These are phyloP conservation scores for Cytospora chrysosperma DNA, from an alignment of 2,329 filamentous ascomycete species.

Conservation along the genomic window DNA sequence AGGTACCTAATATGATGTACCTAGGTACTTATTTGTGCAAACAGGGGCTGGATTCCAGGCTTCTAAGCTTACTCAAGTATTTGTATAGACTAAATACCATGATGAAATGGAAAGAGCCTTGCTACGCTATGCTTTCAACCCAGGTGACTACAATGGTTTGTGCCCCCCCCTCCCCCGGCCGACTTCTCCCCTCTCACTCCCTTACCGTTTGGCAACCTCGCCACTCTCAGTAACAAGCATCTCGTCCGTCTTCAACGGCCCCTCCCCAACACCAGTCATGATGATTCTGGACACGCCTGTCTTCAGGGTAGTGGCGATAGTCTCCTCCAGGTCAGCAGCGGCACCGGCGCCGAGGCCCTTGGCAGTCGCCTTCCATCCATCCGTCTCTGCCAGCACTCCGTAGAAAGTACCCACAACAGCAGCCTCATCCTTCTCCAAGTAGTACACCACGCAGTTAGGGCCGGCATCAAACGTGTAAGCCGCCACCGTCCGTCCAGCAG, in stretches of 20 bases:
- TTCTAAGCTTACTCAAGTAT: no score
- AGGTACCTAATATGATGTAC: no score
- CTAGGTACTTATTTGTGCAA: no score
- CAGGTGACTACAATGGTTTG: neutral
- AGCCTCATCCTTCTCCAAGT: constrained; percentile 74
- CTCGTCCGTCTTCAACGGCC: constrained; percentile 76
- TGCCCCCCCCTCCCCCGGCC: no score
- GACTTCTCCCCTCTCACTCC: no score
- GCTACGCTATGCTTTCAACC: neutral
- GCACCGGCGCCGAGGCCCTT: constrained; percentile 50
- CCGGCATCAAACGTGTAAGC: constrained; percentile 98
- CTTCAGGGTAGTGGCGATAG: constrained; percentile 65
- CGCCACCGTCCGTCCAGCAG: constrained; percentile 74
- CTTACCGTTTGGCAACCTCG: constrained; percentile 40
- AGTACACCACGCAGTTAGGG: constrained; percentile 96
- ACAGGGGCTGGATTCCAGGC: no score
- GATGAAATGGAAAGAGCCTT: no score
- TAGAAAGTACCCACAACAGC: constrained; percentile 78
- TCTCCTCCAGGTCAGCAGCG: constrained; percentile 61
- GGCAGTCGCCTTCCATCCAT: constrained; percentile 68
- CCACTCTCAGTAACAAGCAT: constrained; percentile 71
- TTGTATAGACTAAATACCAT: no score
- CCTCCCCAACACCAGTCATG: constrained; percentile 86
- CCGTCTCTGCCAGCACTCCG: constrained; percentile 57
- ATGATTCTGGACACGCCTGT: constrained; percentile 87